Evolutionary conservation across 2,329 filamentous ascomycete species (phyloP), one percentile per base, ranked within the genome.

Genomic region (Scedosporium aurantiacum): DNA sequence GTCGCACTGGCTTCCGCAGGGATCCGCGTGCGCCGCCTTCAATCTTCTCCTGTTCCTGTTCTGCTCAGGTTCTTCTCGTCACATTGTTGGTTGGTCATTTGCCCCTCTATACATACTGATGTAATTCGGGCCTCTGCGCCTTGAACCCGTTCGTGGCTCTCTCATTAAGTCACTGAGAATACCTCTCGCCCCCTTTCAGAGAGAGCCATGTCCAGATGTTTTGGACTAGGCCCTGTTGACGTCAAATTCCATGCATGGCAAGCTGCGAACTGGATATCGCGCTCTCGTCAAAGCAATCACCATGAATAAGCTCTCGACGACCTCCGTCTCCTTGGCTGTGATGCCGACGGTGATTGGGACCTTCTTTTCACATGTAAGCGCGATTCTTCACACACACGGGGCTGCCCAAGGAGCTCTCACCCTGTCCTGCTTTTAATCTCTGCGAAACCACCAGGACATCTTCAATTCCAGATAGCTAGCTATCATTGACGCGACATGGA

Each of bases 321-420:
- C 93, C 45, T 86, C 89, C 14, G 87, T 97, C 63, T 85, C 87
- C 62, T 82, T 90, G 65, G 91, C 91, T 58, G 88, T 97, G 61
- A 91, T 91, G 64, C 93, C 94, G 12, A 91, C 89, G 3, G 89
- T 96, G 56, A 81, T 97, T 61, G 87, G 89, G 66, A 97, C 93
- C 14, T 86, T 93, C 65, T 79, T 97, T 67, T 87, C 87, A 63
- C 94, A 97, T 80, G 90, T 92, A 80, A 67, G 60, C 76, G 52
- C 16, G 47, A 56, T 25, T 41, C 16, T 21, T n/a, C 14, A 32
- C 2, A 32, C 14, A 18, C n/a, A n/a, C n/a, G 8, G 14, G 27
- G 27, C 16, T 56, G 6, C 1, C 10, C 52, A 23, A 56, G n/a
- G 2, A 23, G 23, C 23, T 37, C 10, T 18, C n/a, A 16, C 50